Evolutionary conservation across 1,284 basidiomycete species (phyloP).

Genomic region (Leccinum cinnamomeum): DNA sequence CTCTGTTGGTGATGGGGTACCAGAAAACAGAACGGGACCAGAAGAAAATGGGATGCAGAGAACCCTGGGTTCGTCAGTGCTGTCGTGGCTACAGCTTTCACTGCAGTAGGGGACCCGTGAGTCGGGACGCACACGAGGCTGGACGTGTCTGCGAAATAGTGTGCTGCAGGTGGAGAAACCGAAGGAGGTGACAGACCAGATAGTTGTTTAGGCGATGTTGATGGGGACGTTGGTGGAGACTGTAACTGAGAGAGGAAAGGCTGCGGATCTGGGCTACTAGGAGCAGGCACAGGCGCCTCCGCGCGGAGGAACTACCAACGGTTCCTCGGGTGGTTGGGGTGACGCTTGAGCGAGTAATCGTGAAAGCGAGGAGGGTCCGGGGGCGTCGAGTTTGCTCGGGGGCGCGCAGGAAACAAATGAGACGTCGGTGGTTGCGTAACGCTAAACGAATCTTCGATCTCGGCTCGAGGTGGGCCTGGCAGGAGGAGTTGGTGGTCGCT

Average conservation of each 20-base stretch:
- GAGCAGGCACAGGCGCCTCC: slow-evolving; percentile 7
- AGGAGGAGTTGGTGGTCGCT: slow-evolving; percentile 36
- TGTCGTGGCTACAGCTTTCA: slow-evolving; percentile 67
- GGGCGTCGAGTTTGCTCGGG: slow-evolving; percentile 64
- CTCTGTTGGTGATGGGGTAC: slow-evolving; percentile 57
- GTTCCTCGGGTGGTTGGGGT: slow-evolving; percentile 37
- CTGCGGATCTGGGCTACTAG: not conserved
- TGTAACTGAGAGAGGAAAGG: slow-evolving; percentile 4
- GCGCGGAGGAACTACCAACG: slow-evolving; percentile 32
- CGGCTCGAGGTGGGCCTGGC: slow-evolving; percentile 55
- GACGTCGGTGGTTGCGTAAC: slow-evolving; percentile 62
- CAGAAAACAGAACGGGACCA: slow-evolving; percentile 38
- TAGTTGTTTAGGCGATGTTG: slow-evolving; percentile 36
- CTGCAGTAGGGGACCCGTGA: slow-evolving; percentile 39
- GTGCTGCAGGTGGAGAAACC: slow-evolving; percentile 27
- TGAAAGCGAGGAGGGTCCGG: slow-evolving; percentile 75
- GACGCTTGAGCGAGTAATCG: slow-evolving; percentile 71
- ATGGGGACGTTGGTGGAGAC: slow-evolving; percentile 36
- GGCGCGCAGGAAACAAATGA: slow-evolving; percentile 58
- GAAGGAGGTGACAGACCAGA: slow-evolving; percentile 25
- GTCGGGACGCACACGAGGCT: slow-evolving; percentile 63
- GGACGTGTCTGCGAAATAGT: slow-evolving; percentile 39
- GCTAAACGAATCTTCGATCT: slow-evolving; percentile 67
- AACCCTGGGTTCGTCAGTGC: slow-evolving; percentile 59
- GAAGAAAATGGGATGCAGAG: slow-evolving; percentile 42